Base-by-base conservation (phyloP, 2,329 filamentous ascomycete genomes). In the Pseudofabraea citricarpa region DNA sequence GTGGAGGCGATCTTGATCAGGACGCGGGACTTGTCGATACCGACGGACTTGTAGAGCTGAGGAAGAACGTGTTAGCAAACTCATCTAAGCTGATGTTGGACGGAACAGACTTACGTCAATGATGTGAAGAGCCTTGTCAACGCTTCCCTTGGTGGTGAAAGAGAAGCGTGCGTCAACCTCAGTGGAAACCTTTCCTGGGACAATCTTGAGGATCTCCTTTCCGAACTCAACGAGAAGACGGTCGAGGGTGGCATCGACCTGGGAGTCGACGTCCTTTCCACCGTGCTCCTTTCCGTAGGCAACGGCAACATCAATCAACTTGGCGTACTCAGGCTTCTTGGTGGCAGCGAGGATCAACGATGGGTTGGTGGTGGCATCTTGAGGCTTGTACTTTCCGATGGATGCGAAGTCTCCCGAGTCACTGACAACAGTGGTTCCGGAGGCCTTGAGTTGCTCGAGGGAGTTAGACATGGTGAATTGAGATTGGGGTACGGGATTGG, bases 321-420 rank as follows among this genome's bases (percentile, higher is more conserved):
- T 84, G 63, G 87, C 89, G 70, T 97, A 97, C 72, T 96, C 90
- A 67, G 87, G 65, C 83, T 97, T 97, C 81, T 98, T 97, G 66
- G 93, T 90, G 54, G 93, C 93, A 57, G 90, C 91, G 66, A 98
- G 86, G 72, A 98, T 97, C 68, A 98, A 80, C 53, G 93, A 97
- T 48, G 93, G 93, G 83, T 98, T 98, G 76, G 93, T 98, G 69
- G 93, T 98, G 65, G 93, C 93, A 87, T 98, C 93, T 79, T 98
- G 90, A 55, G 93, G 93, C 83, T 95, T 95, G 84, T 98, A 98
- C 79, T 97, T 96, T 77, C 79, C 90, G 70, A 98, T 98, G 70
- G 90, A 90, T 82, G 73, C 41, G 32, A 35, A 38, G 18, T 33
- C 85, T 84, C 90, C 93, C 71, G 91, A 95, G 77, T 97, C 93